Percentiles rank a stretch among this genome's conserved stretches.
phyloP scores from a whole-genome alignment of 805 yeast species.

The Saturnispora silvae region DNA sequence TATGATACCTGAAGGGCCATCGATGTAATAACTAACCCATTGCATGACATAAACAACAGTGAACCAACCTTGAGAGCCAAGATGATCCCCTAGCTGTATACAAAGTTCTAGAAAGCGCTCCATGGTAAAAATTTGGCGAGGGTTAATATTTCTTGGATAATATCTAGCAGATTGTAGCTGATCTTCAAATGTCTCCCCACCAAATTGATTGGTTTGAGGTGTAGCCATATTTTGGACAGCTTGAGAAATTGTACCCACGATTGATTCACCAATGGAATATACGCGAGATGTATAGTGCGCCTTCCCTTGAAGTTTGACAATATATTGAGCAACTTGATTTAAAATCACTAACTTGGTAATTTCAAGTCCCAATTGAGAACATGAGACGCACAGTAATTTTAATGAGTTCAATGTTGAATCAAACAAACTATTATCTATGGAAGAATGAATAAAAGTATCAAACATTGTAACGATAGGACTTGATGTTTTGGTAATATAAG shows the following conservation, averaged over 20 bases:
- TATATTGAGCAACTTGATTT: conserved; percentile 33
- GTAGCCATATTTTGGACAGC: conserved; percentile 25
- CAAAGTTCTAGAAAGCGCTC: conserved; percentile 73
- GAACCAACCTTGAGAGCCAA: conserved; percentile 54
- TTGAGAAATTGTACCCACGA: conserved; percentile 40
- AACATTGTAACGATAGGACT: conserved; percentile 33
- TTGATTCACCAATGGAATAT: conserved; percentile 37
- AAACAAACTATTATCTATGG: conserved; percentile 62
- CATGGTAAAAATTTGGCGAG: conserved; percentile 64
- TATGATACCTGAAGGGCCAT: conserved; percentile 43
- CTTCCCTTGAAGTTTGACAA: conserved; percentile 31
- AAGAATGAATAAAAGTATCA: conserved; percentile 46
- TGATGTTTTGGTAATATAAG: conserved; percentile 29
- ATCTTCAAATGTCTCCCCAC: not conserved
- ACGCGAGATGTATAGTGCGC: conserved; percentile 26
- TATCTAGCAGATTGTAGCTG: conserved; percentile 4
- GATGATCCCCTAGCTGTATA: conserved; percentile 67
- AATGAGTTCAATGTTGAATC: conserved; percentile 58
- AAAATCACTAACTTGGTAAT: conserved; percentile 50
- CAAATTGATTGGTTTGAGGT: not conserved
- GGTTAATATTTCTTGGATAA: conserved; percentile 39
- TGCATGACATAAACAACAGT: conserved; percentile 53
- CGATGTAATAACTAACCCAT: conserved; percentile 65
- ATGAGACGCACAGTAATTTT: conserved; percentile 72
- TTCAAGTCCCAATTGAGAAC: conserved; percentile 59